These are phyloP conservation scores for Xylaria hypoxylon DNA, from an alignment of 2,329 filamentous ascomycete genomes.

Conservation along the genomic window DNA sequence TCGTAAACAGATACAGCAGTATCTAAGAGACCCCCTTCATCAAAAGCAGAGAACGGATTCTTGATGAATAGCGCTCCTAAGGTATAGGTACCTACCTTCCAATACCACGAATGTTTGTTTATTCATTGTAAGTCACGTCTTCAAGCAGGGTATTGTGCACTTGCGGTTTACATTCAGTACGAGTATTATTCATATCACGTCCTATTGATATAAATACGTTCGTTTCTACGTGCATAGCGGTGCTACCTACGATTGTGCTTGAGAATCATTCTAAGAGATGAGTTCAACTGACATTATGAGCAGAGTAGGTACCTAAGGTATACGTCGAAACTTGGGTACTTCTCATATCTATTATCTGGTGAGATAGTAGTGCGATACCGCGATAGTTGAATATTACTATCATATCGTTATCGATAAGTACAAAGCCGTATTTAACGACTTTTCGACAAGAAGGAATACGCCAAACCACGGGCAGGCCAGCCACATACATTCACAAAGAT, in stretches of 20 bases:
- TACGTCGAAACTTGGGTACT: too few species aligned
- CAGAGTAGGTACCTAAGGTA: too few species aligned
- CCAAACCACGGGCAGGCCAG: background rate
- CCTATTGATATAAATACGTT: background rate
- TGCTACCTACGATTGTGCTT: too few species aligned
- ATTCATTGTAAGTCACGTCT: background rate
- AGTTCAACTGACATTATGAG: too few species aligned
- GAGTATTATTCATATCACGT: background rate
- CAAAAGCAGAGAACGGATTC: too few species aligned
- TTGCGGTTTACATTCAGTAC: background rate
- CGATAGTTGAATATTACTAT: slow-evolving; percentile 23
- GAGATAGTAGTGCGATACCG: slow-evolving; percentile 2
- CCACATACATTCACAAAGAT: background rate
- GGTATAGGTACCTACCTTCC: too few species aligned
- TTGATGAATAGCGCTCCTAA: too few species aligned
- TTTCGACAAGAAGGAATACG: background rate
- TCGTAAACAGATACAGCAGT: too few species aligned
- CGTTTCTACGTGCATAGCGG: background rate
- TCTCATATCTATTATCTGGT: too few species aligned
- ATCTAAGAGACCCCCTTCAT: too few species aligned
- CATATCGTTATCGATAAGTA: slow-evolving; percentile 33
- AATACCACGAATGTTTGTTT: too few species aligned
- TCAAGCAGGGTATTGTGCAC: background rate
- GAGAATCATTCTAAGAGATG: too few species aligned
- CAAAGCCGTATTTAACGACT: slow-evolving; percentile 13